A percentile compares a stretch with the other conserved stretches of the same genome.
phyloP scores from a whole-genome alignment of 1,139 yeast species.

The Candida tunisiensis region DNA sequence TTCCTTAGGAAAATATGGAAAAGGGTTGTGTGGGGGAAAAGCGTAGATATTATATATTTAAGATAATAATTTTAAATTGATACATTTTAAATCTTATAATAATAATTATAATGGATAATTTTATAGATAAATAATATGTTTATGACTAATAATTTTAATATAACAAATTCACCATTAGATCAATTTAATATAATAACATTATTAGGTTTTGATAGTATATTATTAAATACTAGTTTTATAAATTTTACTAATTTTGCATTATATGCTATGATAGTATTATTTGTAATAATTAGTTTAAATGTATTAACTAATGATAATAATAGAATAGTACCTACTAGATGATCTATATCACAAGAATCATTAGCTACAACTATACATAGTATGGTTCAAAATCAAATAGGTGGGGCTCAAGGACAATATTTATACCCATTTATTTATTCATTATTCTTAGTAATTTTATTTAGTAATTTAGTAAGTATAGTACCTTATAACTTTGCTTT shows the following conservation, averaged over 20 bases:
- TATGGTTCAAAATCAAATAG: conserved; percentile 4
- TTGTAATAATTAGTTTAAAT: conserved; percentile 6
- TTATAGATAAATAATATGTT: neutral
- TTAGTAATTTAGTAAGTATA: conserved; percentile 14
- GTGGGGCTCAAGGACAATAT: conserved; percentile 1
- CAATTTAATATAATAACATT: conserved; percentile 1
- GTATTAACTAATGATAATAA: conserved; percentile 7
- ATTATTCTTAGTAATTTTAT: conserved; percentile 7
- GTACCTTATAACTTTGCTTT: conserved; percentile 14
- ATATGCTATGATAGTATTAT: conserved; percentile 1
- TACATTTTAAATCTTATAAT: conserved; percentile 1
- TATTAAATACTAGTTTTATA: conserved; percentile 3
- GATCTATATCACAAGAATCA: conserved; percentile 3
- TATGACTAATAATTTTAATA: too few species aligned
- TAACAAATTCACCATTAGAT: conserved; percentile 4
- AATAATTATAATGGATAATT: neutral
- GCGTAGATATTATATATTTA: neutral
- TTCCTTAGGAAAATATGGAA: conserved; percentile 9
- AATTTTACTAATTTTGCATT: conserved; percentile 2
- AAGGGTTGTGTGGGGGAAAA: conserved; percentile 8
- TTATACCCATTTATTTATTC: conserved; percentile 4
- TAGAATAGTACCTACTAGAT: conserved; percentile 5
- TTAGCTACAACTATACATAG: conserved; percentile 2
- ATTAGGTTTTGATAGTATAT: conserved; percentile 2
- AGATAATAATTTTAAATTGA: conserved; percentile 1